Conservation (phyloP, 2,329 filamentous ascomycete genomes). For the Arthroderma sp. region DNA sequence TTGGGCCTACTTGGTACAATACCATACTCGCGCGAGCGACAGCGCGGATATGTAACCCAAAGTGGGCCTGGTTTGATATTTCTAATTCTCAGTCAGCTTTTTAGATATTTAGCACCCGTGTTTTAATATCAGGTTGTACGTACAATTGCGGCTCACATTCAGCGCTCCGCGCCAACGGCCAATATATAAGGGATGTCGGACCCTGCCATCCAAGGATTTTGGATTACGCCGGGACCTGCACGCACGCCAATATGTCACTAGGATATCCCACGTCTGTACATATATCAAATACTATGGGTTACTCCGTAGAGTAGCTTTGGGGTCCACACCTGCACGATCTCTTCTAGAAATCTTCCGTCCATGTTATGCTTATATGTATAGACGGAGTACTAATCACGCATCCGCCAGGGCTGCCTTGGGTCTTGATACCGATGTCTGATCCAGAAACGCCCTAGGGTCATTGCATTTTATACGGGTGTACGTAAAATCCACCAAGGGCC, state of each 20-base stretch:
- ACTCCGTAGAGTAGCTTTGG: background rate
- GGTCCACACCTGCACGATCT: slow-evolving; percentile 4
- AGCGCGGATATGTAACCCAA: too few species aligned
- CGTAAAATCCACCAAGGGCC: background rate
- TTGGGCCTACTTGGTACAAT: too few species aligned
- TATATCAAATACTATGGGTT: background rate
- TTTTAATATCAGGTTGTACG: background rate
- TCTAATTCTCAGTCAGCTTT: too few species aligned
- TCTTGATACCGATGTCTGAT: background rate
- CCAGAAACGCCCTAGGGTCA: background rate
- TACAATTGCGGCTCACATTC: background rate
- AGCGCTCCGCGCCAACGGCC: background rate
- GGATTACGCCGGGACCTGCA: background rate
- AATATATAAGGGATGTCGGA: background rate
- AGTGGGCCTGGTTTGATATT: too few species aligned
- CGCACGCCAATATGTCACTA: background rate
- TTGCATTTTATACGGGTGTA: background rate
- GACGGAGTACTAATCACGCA: background rate
- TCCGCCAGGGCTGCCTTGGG: background rate
- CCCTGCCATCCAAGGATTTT: background rate
- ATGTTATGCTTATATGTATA: background rate
- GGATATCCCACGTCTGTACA: background rate
- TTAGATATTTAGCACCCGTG: background rate
- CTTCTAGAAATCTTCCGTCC: slow-evolving; percentile 1
- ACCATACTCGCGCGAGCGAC: too few species aligned